These are phyloP conservation scores for Orychophragmus violaceus DNA, from an alignment of 345 rosid genomes.

Conservation along the genomic window DNA sequence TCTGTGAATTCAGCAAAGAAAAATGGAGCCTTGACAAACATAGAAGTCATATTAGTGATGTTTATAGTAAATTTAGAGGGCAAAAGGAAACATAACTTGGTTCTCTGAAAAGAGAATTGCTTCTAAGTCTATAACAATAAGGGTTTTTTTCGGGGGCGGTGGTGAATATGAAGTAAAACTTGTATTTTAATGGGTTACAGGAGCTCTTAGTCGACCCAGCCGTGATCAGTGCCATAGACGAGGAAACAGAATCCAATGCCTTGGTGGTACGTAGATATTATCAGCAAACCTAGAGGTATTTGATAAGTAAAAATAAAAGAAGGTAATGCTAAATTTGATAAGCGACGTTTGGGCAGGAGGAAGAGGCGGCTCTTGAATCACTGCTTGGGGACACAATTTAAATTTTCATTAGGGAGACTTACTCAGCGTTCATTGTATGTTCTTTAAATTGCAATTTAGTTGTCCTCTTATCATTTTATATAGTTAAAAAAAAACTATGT, in stretches of 20 bases:
- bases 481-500: neutral
- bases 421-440: conserved; percentile 7
- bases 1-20: neutral
- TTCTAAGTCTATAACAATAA: neutral
- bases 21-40: neutral
- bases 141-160: neutral
- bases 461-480: neutral
- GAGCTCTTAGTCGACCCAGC: conserved; percentile 83
- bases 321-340: conserved; percentile 1
- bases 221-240: conserved; percentile 66
- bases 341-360: conserved; percentile 51
- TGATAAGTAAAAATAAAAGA: neutral
- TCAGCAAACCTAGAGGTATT: neutral
- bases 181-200: conserved; percentile 32
- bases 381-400: conserved; percentile 56
- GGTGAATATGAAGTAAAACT: neutral
- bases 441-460: neutral
- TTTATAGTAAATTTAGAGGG: neutral
- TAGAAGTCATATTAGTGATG: neutral
- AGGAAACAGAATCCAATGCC: conserved; percentile 87
- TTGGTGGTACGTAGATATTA: conserved; percentile 58
- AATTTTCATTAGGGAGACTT: conserved; percentile 6
- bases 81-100: neutral
- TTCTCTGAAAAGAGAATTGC: neutral
- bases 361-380: conserved; percentile 85